Percentiles rank a stretch among this genome's conserved stretches.
Conservation (phyloP, 2,329 filamentous ascomycete genomes). For the Colletotrichum sp. region DNA sequence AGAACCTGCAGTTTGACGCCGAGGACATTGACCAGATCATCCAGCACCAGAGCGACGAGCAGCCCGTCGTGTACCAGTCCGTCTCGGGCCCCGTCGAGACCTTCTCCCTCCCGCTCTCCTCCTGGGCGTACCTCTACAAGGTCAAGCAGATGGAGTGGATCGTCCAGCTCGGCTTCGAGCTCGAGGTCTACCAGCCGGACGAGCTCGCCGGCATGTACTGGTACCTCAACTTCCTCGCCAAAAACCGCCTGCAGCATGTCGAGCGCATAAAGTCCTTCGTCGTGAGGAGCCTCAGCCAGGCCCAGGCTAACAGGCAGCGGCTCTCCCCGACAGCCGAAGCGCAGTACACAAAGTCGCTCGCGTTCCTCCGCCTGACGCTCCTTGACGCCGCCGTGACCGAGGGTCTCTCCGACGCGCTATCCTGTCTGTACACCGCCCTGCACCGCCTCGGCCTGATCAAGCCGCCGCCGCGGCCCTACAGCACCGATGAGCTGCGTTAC, state of each 20-base stretch:
- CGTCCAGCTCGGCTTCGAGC: slow-evolving; percentile 91
- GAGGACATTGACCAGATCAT: slow-evolving; percentile 77
- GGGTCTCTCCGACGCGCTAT: slow-evolving; percentile 60
- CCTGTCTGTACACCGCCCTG: slow-evolving; percentile 70
- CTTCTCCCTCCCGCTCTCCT: slow-evolving; percentile 77
- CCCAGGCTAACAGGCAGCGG: slow-evolving; percentile 16
- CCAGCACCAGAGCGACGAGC: slow-evolving; percentile 64
- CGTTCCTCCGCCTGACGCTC: slow-evolving; percentile 64
- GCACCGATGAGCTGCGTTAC: slow-evolving; percentile 72
- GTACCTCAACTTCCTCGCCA: slow-evolving; percentile 79
- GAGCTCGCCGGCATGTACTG: slow-evolving; percentile 91
- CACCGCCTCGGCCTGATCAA: slow-evolving; percentile 61
- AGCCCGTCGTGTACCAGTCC: slow-evolving; percentile 56
- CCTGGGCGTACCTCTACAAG: slow-evolving; percentile 91
- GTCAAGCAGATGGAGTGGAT: slow-evolving; percentile 87
- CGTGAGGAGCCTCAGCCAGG: slow-evolving; percentile 41
- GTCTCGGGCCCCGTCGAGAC: slow-evolving; percentile 51
- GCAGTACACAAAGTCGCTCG: slow-evolving; percentile 53
- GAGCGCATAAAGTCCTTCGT: slow-evolving; percentile 76
- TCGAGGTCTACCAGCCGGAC: slow-evolving; percentile 85
- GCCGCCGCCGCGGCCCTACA: slow-evolving; percentile 64
- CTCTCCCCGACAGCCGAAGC: slow-evolving; percentile 38
- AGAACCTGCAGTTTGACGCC: slow-evolving; percentile 80
- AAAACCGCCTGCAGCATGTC: slow-evolving; percentile 70
- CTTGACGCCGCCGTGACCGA: slow-evolving; percentile 69